These are phyloP conservation scores for Spirogloea muscicola DNA, from an alignment of 139 green algal species.

Conservation along the genomic window DNA sequence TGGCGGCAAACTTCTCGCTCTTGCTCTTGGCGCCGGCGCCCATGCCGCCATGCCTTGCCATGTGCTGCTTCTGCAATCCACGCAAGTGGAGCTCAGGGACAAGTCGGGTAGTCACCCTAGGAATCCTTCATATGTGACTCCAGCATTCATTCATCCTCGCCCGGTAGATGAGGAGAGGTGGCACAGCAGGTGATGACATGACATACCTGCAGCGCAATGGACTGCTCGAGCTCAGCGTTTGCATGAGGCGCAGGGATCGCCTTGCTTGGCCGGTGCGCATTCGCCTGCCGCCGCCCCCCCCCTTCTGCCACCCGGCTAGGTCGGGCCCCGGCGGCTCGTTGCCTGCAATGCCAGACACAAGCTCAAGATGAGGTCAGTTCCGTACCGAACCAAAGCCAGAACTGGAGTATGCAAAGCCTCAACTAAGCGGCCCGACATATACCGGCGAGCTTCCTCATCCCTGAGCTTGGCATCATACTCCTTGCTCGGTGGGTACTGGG, in stretches of 20 bases:
- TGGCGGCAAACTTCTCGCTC: too few species aligned
- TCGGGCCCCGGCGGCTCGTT: background rate
- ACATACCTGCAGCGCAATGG: slow-evolving; percentile 7
- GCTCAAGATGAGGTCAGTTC: too few species aligned
- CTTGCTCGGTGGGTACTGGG: slow-evolving; percentile 44
- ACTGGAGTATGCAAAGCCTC: background rate
- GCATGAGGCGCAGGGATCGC: slow-evolving; percentile 22
- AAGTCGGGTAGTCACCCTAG: background rate
- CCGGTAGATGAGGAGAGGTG: background rate
- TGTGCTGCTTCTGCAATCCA: background rate
- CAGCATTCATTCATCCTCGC: background rate
- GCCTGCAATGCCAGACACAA: background rate
- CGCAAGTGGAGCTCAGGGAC: background rate
- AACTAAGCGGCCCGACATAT: background rate
- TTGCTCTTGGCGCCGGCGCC: too few species aligned
- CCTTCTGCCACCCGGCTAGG: background rate
- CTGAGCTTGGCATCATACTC: slow-evolving; percentile 48
- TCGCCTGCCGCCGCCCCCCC: too few species aligned
- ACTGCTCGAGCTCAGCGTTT: slow-evolving; percentile 22
- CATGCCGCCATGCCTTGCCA: background rate
- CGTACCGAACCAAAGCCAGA: too few species aligned
- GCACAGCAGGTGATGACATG: background rate
- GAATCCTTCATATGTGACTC: too few species aligned
- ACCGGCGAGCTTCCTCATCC: slow-evolving; percentile 45
- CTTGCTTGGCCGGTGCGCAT: too few species aligned